Evolutionary conservation across 208 protist genomes (phyloP).

Genomic region (Acanthamoeba triangularis): DNA sequence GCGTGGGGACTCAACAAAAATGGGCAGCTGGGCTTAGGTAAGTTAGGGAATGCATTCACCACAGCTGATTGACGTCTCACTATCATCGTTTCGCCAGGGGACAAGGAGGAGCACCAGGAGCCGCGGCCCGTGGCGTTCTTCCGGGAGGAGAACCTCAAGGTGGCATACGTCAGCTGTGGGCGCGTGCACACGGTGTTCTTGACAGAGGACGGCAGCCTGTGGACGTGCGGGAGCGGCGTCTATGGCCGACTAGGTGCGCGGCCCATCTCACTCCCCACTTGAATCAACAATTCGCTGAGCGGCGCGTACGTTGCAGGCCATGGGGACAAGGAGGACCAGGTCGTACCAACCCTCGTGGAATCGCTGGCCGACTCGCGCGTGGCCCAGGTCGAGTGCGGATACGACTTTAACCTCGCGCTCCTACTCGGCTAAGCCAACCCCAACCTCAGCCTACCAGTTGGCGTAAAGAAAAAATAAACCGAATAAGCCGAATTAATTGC

Average conservation of each 20-base stretch:
- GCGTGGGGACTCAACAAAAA: conserved; percentile 43
- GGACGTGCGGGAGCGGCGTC: conserved; percentile 41
- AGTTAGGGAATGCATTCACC: too few species aligned
- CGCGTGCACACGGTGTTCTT: conserved; percentile 8
- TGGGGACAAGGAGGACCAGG: conserved; percentile 15
- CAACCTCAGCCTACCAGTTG: too few species aligned
- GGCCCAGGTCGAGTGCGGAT: background rate
- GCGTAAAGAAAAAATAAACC: too few species aligned
- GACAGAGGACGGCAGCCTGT: background rate
- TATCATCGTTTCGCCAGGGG: background rate
- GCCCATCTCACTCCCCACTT: background rate
- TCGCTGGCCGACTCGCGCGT: background rate
- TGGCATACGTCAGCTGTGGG: background rate
- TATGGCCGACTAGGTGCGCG: background rate
- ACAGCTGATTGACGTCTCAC: background rate
- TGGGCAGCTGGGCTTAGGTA: conserved; percentile 33
- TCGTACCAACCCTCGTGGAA: background rate
- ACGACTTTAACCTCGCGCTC: conserved; percentile 9
- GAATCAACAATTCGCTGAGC: too few species aligned
- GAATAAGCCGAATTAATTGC: too few species aligned
- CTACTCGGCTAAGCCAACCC: too few species aligned
- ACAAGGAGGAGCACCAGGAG: conserved; percentile 30
- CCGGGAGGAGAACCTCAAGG: background rate
- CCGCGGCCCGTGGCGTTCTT: background rate
- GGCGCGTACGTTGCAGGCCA: background rate